phyloP scores from a whole-genome alignment of 768 basidiomycete species.

The Gyrodon lividus region DNA sequence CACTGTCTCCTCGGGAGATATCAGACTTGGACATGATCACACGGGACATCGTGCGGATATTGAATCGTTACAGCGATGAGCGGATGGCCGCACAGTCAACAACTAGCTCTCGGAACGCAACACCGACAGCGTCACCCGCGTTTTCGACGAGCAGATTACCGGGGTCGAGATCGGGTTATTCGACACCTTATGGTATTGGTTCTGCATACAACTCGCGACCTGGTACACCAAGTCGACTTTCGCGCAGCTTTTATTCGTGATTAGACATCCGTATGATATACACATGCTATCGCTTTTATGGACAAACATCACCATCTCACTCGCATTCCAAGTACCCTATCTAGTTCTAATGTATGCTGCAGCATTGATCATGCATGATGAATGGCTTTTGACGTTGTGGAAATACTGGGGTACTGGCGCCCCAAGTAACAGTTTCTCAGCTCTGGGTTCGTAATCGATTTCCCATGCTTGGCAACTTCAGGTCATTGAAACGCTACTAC shows the following conservation, averaged over 20 bases:
- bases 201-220: conserved; percentile 56
- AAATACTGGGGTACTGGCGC: too few relatives aligned
- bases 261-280: conserved; percentile 3
- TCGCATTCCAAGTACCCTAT: conserved; percentile 18
- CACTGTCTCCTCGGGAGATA: conserved; percentile 67
- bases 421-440: too few relatives aligned
- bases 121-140: conserved; percentile 57
- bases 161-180: conserved; percentile 54
- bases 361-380: conserved; percentile 5
- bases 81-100: conserved; percentile 55
- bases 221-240: conserved; percentile 59
- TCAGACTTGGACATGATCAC: conserved; percentile 75
- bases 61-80: conserved; percentile 72
- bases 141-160: conserved; percentile 38
- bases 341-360: conserved; percentile 13
- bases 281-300: conserved; percentile 7
- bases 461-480: neutral
- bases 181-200: conserved; percentile 49
- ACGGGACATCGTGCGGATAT: conserved; percentile 66
- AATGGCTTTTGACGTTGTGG: neutral
- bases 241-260: conserved; percentile 37
- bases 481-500: too few relatives aligned
- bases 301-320: conserved; percentile 11
- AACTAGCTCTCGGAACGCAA: conserved; percentile 63
- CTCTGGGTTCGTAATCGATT: neutral